Evolutionary conservation across 192 early-diverging fungal species (phyloP).

Genomic region (Kickxella alabastrina): DNA sequence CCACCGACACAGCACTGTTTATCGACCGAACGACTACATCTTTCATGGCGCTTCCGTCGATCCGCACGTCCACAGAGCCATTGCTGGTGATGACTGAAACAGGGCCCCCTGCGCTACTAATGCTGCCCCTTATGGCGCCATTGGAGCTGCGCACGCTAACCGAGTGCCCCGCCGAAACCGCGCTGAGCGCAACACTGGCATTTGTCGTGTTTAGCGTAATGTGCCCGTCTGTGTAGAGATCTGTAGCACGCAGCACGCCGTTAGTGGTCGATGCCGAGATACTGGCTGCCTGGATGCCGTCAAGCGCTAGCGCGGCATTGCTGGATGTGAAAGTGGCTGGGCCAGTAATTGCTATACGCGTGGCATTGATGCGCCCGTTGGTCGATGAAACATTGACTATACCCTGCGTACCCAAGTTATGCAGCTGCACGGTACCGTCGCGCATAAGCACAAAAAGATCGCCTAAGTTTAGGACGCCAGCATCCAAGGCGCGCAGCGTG

Average conservation of each 20-base stretch:
- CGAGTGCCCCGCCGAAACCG: not conserved
- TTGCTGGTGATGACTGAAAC: slow-evolving; percentile 3
- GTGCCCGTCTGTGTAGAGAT: not conserved
- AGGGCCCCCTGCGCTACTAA: not conserved
- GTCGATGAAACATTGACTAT: slow-evolving; percentile 8
- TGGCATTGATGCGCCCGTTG: slow-evolving; percentile 18
- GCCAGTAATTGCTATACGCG: not conserved
- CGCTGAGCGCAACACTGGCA: slow-evolving; percentile 1
- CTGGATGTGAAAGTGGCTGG: not conserved
- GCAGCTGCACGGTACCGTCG: slow-evolving; percentile 18
- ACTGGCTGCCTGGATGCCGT: not conserved
- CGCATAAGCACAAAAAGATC: slow-evolving; percentile 3
- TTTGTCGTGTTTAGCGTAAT: slow-evolving; percentile 4
- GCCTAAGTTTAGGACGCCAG: slow-evolving; percentile 8
- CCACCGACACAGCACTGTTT: slow-evolving; percentile 10
- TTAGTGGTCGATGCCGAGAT: slow-evolving; percentile 13
- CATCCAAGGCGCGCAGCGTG: slow-evolving; percentile 1
- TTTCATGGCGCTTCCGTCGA: not conserved
- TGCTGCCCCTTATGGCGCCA: slow-evolving; percentile 10
- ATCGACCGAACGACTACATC: slow-evolving; percentile 5
- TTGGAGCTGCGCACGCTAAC: slow-evolving; percentile 7
- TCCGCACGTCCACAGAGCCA: slow-evolving; percentile 1
- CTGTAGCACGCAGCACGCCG: slow-evolving; percentile 9
- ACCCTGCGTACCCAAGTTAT: slow-evolving; percentile 3
- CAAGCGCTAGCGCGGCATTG: slow-evolving; percentile 11